Percentiles rank a stretch among this genome's conserved stretches.
Conservation (phyloP, 768 basidiomycete genomes). For the Terana coerulea region DNA sequence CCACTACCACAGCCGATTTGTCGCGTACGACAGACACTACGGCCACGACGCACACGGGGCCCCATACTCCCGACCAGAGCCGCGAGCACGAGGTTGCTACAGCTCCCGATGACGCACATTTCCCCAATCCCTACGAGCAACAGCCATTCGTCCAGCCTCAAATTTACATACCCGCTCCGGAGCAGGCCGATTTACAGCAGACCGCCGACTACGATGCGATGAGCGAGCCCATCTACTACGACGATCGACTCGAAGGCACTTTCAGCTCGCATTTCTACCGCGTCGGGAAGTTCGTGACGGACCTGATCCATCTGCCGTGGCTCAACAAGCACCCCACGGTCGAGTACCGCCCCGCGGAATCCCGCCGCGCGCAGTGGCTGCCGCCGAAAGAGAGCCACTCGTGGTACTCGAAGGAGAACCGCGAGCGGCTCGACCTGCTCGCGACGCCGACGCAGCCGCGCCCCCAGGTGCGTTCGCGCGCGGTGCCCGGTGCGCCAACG, state of each 20-base stretch:
- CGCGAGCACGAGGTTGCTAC: neutral
- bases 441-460: slow-evolving; percentile 11
- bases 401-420: slow-evolving; percentile 22
- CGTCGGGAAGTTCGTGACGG: slow-evolving; percentile 28
- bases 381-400: slow-evolving; percentile 18
- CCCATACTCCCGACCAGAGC: slow-evolving; percentile 5
- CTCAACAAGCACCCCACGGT: slow-evolving; percentile 28
- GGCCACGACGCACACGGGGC: neutral
- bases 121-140: slow-evolving; percentile 11
- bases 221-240: slow-evolving; percentile 23
- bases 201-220: slow-evolving; percentile 35
- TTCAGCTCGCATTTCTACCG: slow-evolving; percentile 27
- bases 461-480: neutral
- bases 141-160: slow-evolving; percentile 5
- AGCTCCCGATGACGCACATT: neutral
- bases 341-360: slow-evolving; percentile 30
- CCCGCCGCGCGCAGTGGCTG: slow-evolving; percentile 19
- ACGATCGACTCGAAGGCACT: slow-evolving; percentile 23
- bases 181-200: slow-evolving; percentile 26
- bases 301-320: slow-evolving; percentile 35
- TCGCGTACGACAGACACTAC: neutral
- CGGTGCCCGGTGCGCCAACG: neutral
- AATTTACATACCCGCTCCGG: slow-evolving; percentile 17
- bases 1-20: neutral
- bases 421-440: slow-evolving; percentile 24